Evolutionary conservation across 1,284 basidiomycete species (phyloP), one percentile per base, ranked within the genome.

Genomic region (Tilletia walkeri): DNA sequence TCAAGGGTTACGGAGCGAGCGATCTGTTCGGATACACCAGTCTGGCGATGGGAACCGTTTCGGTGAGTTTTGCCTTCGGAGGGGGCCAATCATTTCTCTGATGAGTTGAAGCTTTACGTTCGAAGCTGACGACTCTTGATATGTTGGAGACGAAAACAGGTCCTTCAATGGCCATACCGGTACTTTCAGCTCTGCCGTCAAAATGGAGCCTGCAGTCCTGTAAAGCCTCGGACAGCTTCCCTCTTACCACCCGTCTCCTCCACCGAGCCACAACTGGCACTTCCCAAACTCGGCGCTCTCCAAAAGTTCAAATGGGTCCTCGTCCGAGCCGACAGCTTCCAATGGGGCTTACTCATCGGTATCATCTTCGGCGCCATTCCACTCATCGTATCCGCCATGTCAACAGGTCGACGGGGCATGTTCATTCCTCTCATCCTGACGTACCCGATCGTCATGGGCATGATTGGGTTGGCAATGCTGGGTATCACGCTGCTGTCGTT

Each of bases 11-110:
- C 2, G 12, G 16, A 9, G 2, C 1, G 50, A 18, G 2, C 2
- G 3, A 1, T 24, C 7, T 53, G 50, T 53, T 16, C 16, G 20
- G 50, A 18, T 53, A n/a, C n/a, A 53, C 50, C 6, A 53, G 50
- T 53, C 12, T 53, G 6, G 6, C 18, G 18, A 53, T 53, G 50
- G 50, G 50, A n/a, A 18, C 16, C 50, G 1, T 18, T 1, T 1
- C 6, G 50, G 50, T 53, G 50, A 53, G 50, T 53, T 53, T 53
- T n/a, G n/a, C 50, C 16, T n/a, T 48, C n/a, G n/a, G n/a, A n/a
- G n/a, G n/a, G n/a, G n/a, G n/a, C n/a, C n/a, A n/a, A n/a, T n/a
- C n/a, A n/a, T n/a, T n/a, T n/a, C n/a, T n/a, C n/a, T 30, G 24
- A 30, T 30, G 24, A 30, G 24, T 2, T 1, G 24, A 30, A 30